Evolutionary conservation across 305 asterid species (phyloP).

Genomic region (Fraxinus albicans): DNA sequence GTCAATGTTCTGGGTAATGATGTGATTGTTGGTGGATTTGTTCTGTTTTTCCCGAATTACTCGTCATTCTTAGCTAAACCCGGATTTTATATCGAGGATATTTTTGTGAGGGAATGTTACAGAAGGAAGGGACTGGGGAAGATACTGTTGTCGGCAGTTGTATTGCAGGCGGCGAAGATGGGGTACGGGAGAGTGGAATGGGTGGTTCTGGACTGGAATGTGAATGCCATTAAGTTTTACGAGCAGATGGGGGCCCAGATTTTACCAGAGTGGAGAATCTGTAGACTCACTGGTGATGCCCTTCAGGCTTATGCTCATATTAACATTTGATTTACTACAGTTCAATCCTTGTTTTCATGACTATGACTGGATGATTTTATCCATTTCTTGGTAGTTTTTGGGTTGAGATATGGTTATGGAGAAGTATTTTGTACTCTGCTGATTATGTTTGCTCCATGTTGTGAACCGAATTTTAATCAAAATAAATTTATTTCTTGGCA

Average conservation of each 20-base stretch:
- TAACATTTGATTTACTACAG: constrained; percentile 27
- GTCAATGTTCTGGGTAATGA: constrained; percentile 26
- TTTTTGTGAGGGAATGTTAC: constrained; percentile 73
- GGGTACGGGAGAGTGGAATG: constrained; percentile 91
- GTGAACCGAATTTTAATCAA: background rate
- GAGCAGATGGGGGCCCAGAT: constrained; percentile 82
- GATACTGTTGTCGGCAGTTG: constrained; percentile 65
- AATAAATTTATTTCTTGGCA: background rate
- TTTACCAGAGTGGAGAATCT: constrained; percentile 61
- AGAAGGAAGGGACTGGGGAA: constrained; percentile 78
- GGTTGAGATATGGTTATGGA: background rate
- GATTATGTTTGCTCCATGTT: background rate
- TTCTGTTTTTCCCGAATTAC: constrained; percentile 73
- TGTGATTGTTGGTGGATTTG: constrained; percentile 63
- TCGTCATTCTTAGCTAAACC: constrained; percentile 81
- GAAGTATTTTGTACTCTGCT: background rate
- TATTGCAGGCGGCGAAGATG: constrained; percentile 83
- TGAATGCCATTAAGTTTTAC: constrained; percentile 61
- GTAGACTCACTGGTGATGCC: constrained; percentile 70
- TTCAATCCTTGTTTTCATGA: background rate
- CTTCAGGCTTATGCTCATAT: constrained; percentile 54
- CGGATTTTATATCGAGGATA: constrained; percentile 74
- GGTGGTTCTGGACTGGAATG: constrained; percentile 94
- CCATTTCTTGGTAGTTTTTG: background rate
- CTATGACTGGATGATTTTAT: background rate